Evolutionary conservation across 331 rosid genomes (phyloP), one percentile per base, ranked within the genome.

Genomic region (Erythrophleum ivorense): DNA sequence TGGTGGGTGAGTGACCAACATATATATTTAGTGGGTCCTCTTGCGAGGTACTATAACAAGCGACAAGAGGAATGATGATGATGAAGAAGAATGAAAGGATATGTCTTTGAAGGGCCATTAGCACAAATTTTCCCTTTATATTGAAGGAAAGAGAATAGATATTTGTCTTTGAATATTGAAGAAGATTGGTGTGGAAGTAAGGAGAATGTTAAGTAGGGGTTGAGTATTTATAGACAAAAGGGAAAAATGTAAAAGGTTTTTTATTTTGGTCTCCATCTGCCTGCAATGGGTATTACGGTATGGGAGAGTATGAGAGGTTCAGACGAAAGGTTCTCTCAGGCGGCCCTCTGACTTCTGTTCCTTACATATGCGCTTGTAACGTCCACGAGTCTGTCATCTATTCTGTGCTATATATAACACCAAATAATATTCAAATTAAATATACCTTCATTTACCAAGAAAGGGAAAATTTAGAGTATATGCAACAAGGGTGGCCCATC

Each of bases 241-340:
- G 33, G 53, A 14, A 64, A 65, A 77, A 36, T 40, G 83, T 18
- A 54, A 49, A 58, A 60, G 31, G 5, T 21, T 70, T 72, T 16
- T 49, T 66, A 8, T 45, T 75, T 73, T 40, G 15, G 55, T 80
- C 33, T 13, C 71, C 71, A 16, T 36, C 16, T 55, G 40, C 49
- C 49, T 21, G 48, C 53, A 41, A 29, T 13, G 18, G 58, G 73
- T 34, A 65, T 19, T 33, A 50, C 13, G 80, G 86, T 76, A 85
- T 87, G 69, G 88, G 86, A 63, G 59, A 53, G 19, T 79, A 43
- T 78, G 63, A 86, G 83, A 57, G 83, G 81, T 66, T 75, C 58
- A 83, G 76, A 88, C 91, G 89, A 81, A 86, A 88, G 12, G 81
- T 64, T 81, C 84, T 64, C 85, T 88, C 14, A 12, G 71, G 82